These are phyloP conservation scores for Scutellaria barbata DNA, from an alignment of 257 asterid species.

Conservation along the genomic window DNA sequence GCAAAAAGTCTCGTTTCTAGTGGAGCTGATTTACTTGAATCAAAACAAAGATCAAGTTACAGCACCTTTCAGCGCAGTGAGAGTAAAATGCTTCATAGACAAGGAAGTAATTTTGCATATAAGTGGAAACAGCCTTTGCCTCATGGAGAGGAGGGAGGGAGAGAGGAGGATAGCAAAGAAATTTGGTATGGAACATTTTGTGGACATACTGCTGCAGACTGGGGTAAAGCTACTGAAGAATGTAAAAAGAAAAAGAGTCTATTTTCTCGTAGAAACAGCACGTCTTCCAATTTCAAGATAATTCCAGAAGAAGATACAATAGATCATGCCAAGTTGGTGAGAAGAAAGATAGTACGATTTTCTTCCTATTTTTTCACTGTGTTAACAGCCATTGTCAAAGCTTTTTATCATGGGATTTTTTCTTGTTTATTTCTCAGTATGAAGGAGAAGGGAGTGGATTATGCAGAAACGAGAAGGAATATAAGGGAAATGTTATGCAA, in stretches of 20 bases:
- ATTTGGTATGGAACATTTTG: constrained; percentile 15
- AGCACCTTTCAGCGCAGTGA: constrained; percentile 36
- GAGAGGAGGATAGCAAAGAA: constrained; percentile 25
- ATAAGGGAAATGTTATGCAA: constrained; percentile 26
- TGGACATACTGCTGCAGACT: constrained; percentile 43
- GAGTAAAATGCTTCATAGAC: constrained; percentile 32
- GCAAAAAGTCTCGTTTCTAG: constrained; percentile 37
- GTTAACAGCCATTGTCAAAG: background rate
- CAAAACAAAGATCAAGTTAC: constrained; percentile 50
- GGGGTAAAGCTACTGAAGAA: constrained; percentile 53
- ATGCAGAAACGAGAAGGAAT: constrained; percentile 28
- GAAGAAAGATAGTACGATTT: constrained; percentile 38
- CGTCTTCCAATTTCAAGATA: constrained; percentile 32
- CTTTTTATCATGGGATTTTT: constrained; percentile 9
- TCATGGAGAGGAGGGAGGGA: constrained; percentile 30
- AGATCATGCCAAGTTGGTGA: constrained; percentile 25
- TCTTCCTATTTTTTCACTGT: constrained; percentile 16
- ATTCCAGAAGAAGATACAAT: constrained; percentile 35
- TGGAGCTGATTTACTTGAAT: constrained; percentile 43
- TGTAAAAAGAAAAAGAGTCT: constrained; percentile 35
- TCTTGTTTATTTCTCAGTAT: constrained; percentile 45
- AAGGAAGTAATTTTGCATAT: constrained; percentile 14
- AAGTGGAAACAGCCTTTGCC: constrained; percentile 18
- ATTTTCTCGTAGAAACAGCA: constrained; percentile 26
- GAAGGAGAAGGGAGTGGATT: constrained; percentile 37